A percentile compares a stretch with the other conserved stretches of the same genome.
phyloP scores from a whole-genome alignment of 805 yeast species.

The Ogataea paraovalis region DNA sequence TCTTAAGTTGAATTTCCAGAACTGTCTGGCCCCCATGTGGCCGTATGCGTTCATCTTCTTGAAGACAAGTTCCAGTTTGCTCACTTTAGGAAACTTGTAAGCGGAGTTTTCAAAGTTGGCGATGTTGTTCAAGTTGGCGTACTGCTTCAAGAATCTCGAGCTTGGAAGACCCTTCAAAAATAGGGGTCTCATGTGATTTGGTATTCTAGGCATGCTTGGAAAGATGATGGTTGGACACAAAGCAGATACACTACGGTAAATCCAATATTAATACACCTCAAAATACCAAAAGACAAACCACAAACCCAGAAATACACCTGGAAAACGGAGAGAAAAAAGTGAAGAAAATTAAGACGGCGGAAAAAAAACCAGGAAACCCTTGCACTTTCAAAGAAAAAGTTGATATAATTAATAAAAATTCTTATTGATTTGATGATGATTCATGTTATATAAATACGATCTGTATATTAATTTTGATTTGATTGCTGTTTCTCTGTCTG shows the following conservation, averaged over 20 bases:
- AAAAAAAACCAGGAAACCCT: no score
- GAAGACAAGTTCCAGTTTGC: constrained; percentile 49
- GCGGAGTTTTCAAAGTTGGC: constrained; percentile 46
- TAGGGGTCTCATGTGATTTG: constrained; percentile 21
- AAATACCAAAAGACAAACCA: no score
- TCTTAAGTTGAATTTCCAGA: constrained; percentile 74
- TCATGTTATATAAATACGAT: no score
- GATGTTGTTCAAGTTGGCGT: constrained; percentile 45
- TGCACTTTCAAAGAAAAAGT: no score
- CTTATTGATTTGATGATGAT: no score
- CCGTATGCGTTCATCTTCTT: constrained; percentile 46
- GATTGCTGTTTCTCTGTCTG: neutral
- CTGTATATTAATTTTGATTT: no score
- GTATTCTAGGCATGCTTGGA: constrained; percentile 16
- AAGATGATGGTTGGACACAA: neutral
- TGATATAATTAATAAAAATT: no score
- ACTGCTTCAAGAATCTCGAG: constrained; percentile 43
- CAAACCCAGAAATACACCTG: no score
- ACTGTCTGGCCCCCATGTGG: constrained; percentile 64
- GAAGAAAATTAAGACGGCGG: no score
- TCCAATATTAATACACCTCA: no score
- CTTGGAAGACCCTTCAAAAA: constrained; percentile 35
- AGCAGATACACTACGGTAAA: no score
- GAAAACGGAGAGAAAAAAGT: no score
- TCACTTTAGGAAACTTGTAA: constrained; percentile 34